A percentile compares a stretch with the other conserved stretches of the same genome.
phyloP scores from a whole-genome alignment of 2,329 filamentous ascomycete genomes.

The Colletotrichum plurivorum region DNA sequence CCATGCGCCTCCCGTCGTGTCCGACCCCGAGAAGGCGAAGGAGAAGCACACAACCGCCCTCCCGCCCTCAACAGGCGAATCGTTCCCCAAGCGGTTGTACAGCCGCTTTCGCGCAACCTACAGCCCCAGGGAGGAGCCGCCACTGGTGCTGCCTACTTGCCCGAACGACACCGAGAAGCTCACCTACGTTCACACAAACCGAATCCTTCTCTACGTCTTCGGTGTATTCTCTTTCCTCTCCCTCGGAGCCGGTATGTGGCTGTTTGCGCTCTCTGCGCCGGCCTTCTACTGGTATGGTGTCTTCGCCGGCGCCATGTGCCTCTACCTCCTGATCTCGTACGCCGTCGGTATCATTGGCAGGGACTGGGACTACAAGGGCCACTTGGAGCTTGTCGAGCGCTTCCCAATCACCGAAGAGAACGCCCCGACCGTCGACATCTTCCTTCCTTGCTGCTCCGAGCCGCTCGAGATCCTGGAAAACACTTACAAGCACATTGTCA shows the following conservation, averaged over 20 bases:
- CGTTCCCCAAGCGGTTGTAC: conserved; percentile 43
- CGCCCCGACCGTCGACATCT: conserved; percentile 57
- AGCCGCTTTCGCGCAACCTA: conserved; percentile 49
- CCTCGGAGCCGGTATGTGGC: conserved; percentile 59
- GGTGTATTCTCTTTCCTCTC: conserved; percentile 56
- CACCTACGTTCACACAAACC: conserved; percentile 55
- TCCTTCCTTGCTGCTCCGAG: conserved; percentile 58
- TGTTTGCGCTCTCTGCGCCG: conserved; percentile 53
- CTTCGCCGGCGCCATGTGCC: conserved; percentile 54
- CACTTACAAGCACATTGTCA: conserved; percentile 51
- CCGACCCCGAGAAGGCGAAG: conserved; percentile 31
- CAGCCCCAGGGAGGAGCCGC: conserved; percentile 50
- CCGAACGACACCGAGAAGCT: conserved; percentile 57
- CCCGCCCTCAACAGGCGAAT: conserved; percentile 22
- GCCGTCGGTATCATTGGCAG: conserved; percentile 55
- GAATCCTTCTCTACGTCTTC: conserved; percentile 55
- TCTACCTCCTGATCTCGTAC: conserved; percentile 58
- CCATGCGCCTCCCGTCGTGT: conserved; percentile 28
- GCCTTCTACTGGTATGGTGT: conserved; percentile 56
- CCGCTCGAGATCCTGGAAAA: conserved; percentile 56
- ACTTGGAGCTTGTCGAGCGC: conserved; percentile 49
- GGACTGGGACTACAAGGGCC: conserved; percentile 54
- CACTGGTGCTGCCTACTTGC: conserved; percentile 52
- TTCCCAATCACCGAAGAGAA: conserved; percentile 50
- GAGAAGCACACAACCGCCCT: conserved; percentile 38